Percentiles rank a stretch among this genome's conserved stretches.
Conservation (phyloP, 176 grass and related monocot species). For the Juncus inflexus region DNA sequence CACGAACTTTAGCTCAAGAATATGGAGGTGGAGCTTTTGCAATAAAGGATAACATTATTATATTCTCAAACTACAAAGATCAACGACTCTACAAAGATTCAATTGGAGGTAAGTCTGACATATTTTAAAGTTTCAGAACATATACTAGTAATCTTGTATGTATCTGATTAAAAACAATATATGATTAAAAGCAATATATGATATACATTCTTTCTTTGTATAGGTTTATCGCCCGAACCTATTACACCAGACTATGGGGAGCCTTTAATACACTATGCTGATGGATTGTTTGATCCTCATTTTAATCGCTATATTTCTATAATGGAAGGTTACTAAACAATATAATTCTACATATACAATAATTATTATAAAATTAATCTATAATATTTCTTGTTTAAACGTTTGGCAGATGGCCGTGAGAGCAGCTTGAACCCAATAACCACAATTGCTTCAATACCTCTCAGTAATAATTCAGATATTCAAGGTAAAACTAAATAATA, state of each 20-base stretch:
- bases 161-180: not conserved
- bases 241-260: constrained; percentile 84
- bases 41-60: constrained; percentile 47
- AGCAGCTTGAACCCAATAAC: constrained; percentile 70
- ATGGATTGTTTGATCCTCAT: constrained; percentile 87
- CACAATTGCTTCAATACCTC: constrained; percentile 53
- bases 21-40: constrained; percentile 82
- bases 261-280: constrained; percentile 63
- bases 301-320: constrained; percentile 77
- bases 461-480: constrained; percentile 28
- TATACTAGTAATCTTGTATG: not conserved
- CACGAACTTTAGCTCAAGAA: constrained; percentile 82
- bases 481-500: constrained; percentile 46
- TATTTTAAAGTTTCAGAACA: not conserved
- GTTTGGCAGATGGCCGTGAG: constrained; percentile 55
- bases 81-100: constrained; percentile 75
- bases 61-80: constrained; percentile 95
- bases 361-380: constrained; percentile 13
- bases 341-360: not conserved
- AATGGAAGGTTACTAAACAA: constrained; percentile 61
- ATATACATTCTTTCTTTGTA: constrained; percentile 27
- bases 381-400: constrained; percentile 24
- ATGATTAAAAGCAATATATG: constrained; percentile 10
- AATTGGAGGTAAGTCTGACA: constrained; percentile 41
- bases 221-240: constrained; percentile 44